Conservation (phyloP, 345 rosid genomes). For the Ricinus communis region DNA sequence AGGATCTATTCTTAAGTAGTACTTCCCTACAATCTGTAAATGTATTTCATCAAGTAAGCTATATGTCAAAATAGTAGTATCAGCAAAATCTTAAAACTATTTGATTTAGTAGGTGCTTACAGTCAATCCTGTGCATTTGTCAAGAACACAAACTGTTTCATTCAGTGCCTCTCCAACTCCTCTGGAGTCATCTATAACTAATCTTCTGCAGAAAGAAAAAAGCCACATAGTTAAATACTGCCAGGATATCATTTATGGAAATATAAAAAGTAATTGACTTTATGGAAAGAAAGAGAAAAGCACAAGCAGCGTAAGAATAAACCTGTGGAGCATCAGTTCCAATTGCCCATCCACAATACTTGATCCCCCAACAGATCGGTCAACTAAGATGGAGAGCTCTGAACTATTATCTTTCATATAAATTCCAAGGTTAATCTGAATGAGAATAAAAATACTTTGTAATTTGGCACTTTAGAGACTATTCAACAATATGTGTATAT, state of each 20-base stretch:
- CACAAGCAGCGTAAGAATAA: conserved; percentile 6
- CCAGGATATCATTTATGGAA: not conserved
- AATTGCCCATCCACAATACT: conserved; percentile 78
- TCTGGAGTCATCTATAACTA: conserved; percentile 70
- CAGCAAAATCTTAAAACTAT: not conserved
- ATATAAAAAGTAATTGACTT: not conserved
- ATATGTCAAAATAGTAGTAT: not conserved
- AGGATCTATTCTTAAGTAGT: conserved; percentile 63
- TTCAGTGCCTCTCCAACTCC: conserved; percentile 90
- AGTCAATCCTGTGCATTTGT: conserved; percentile 77
- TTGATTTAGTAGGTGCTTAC: conserved; percentile 39
- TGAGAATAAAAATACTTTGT: not conserved
- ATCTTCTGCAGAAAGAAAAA: conserved; percentile 50
- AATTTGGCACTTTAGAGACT: not conserved
- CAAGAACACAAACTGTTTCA: conserved; percentile 75
- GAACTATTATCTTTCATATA: conserved; percentile 62
- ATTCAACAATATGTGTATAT: not conserved
- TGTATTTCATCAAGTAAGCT: not conserved
- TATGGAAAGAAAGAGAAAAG: not conserved
- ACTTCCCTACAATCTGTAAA: conserved; percentile 45
- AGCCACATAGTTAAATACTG: not conserved
- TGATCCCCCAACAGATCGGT: conserved; percentile 82
- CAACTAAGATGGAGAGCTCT: conserved; percentile 84
- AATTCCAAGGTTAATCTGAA: conserved; percentile 82
- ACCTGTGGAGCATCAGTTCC: conserved; percentile 96